Evolutionary conservation across 2,329 filamentous ascomycete species (phyloP), one percentile per base, ranked within the genome.

Genomic region (Fonsecaea erecta): DNA sequence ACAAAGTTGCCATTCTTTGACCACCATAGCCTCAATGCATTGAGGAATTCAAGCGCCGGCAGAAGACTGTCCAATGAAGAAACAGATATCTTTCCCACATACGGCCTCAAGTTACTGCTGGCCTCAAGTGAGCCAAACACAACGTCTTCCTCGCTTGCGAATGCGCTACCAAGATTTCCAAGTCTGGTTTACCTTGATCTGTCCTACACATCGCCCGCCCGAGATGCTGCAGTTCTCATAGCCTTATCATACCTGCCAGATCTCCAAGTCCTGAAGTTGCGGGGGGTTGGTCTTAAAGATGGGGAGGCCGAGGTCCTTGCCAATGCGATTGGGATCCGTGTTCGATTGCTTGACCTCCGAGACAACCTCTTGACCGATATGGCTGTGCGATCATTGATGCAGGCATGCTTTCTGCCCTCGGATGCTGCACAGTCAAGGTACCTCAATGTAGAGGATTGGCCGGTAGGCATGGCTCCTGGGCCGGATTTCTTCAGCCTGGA

Each of bases 1-100:
- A 82, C 84, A 16, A 81, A 80, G 32, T 74, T 88, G 54, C 84
- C 85, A 0, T 88, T 87, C 72, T 88, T 88, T 71, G 86, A 88
- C 63, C 85, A 88, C 72, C 81, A 82, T 65, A 80, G 84, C 18
- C 79, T 88, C 60, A 76, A 81, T 63, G 83, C 81, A 1, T 71
- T 88, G 61, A 80, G 77, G 59, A 72, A 55, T 76, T 26, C 68
- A 69, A 58, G 58, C 37, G 48, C 24, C 8, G 59, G 54, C 14
- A 65, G 62, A 52, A 67, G 52, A 61, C 21, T 57, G 32, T 55
- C 63, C 12, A 30, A 30, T n/a, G 65, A 56, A 52, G 68, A 70
- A 58, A 62, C 65, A n/a, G 59, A 52, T 12, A 60, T 24, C 24
- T 34, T 68, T 43, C 67, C 70, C 14, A n/a, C 56, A 24, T 84